Conservation (phyloP, 2,329 filamentous ascomycete species). For the Fusarium sp. region DNA sequence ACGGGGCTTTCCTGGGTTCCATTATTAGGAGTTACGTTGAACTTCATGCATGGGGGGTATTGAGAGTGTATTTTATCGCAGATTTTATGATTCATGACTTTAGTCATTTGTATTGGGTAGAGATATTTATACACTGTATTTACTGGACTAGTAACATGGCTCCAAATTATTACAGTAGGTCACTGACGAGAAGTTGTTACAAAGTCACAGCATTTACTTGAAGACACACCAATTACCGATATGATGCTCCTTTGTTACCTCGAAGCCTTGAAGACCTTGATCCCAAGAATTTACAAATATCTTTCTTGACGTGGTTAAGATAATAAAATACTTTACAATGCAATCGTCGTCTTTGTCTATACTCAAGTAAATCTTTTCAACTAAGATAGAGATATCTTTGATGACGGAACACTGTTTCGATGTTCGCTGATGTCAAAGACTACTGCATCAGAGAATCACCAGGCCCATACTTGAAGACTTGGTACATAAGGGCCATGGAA, state of each 20-base stretch:
- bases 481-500: constrained; percentile 7
- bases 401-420: too few species aligned
- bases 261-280: too few species aligned
- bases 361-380: background rate
- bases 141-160: background rate
- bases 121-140: background rate
- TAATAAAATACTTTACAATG: background rate
- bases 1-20: background rate
- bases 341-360: background rate
- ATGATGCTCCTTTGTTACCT: background rate
- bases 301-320: background rate
- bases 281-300: background rate
- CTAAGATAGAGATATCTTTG: background rate
- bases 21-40: background rate
- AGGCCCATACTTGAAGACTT: background rate
- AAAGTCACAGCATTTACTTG: too few species aligned
- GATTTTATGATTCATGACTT: background rate
- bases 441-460: background rate
- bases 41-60: background rate
- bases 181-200: background rate
- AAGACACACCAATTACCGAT: background rate
- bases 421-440: too few species aligned
- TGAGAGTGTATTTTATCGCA: background rate
- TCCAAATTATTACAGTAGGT: background rate
- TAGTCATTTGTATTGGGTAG: background rate